Evolutionary conservation across 192 early-diverging fungal genomes (phyloP), one percentile per base, ranked within the genome.

Genomic region (Backusella macrospora): DNA sequence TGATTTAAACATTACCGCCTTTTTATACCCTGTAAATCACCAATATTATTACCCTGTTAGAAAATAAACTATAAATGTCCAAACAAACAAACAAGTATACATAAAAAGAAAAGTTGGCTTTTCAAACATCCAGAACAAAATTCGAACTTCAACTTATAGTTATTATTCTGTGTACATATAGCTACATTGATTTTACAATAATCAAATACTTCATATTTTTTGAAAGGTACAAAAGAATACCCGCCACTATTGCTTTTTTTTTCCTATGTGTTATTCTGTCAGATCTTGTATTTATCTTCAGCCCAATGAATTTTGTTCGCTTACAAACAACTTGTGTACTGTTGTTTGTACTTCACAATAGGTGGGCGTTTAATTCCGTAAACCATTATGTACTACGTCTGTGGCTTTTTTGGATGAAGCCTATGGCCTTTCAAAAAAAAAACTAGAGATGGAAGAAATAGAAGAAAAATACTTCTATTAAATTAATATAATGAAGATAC

Each of bases 11-110:
- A 26, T 59, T 59, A 21, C 23, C 52, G 52, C 52, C 52, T 21
- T 3, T 7, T 26, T 59, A 59, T 59, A 59, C 52, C 52, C 52
- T 59, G 52, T 59, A 59, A 13, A 59, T 26, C 10, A 59, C 26
- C 48, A 49, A 9, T 49, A 49, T 6, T 49, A 18, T 34, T 34
- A 34, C 18, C 23, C 12, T 55, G 52, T 55, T 55, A 21, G 6
- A 55, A 55, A 55, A 55, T 55, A 55, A 55, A 55, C 52, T 55
- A 55, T 55, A 55, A 55, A 55, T 55, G 23, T 34, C 3, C 52
- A 55, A 55, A 55, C 52, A 55, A 55, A 26, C 52, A 55, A 55
- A 55, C 18, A 55, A 55, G 48, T 55, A 34, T 34, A 34, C 2
- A 34, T 34, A 34, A 34, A 34, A 34, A 55, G 18, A 55, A 49